Percentiles rank a stretch among this genome's conserved stretches.
Conservation (phyloP, 192 early-diverging fungal genomes). For the Dimargaris cristalligena region DNA sequence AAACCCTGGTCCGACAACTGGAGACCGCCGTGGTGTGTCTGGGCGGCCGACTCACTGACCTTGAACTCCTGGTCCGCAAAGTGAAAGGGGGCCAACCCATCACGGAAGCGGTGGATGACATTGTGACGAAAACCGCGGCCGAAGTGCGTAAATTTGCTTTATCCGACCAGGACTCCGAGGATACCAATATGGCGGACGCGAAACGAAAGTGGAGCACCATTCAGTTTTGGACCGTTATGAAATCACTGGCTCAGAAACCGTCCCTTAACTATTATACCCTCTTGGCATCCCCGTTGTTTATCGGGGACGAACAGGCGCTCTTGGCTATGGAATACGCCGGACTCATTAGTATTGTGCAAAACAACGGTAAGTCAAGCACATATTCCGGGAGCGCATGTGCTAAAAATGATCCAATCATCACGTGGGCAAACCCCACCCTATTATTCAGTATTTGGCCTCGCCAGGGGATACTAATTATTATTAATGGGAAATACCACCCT, state of each 20-base stretch:
- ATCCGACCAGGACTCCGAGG: slow-evolving; percentile 24
- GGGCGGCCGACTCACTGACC: slow-evolving; percentile 81
- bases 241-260: slow-evolving; percentile 38
- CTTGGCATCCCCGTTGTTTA: slow-evolving; percentile 66
- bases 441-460: too few relatives aligned
- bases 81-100: slow-evolving; percentile 45
- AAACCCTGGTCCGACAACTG: not conserved
- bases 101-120: slow-evolving; percentile 63
- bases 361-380: too few relatives aligned
- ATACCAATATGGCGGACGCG: slow-evolving; percentile 16
- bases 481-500: too few relatives aligned
- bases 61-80: slow-evolving; percentile 80
- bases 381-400: too few relatives aligned
- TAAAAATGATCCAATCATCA: too few relatives aligned
- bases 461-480: too few relatives aligned
- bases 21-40: slow-evolving; percentile 39
- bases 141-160: slow-evolving; percentile 83
- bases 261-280: slow-evolving; percentile 70
- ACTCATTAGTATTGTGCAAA: slow-evolving; percentile 60
- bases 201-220: slow-evolving; percentile 58
- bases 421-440: too few relatives aligned
- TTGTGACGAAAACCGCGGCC: slow-evolving; percentile 57
- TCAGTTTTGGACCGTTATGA: slow-evolving; percentile 84
- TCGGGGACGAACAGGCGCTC: slow-evolving; percentile 62
- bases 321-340: slow-evolving; percentile 79